phyloP scores from a whole-genome alignment of 768 basidiomycete species.

The Gloeophyllum trabeum region DNA sequence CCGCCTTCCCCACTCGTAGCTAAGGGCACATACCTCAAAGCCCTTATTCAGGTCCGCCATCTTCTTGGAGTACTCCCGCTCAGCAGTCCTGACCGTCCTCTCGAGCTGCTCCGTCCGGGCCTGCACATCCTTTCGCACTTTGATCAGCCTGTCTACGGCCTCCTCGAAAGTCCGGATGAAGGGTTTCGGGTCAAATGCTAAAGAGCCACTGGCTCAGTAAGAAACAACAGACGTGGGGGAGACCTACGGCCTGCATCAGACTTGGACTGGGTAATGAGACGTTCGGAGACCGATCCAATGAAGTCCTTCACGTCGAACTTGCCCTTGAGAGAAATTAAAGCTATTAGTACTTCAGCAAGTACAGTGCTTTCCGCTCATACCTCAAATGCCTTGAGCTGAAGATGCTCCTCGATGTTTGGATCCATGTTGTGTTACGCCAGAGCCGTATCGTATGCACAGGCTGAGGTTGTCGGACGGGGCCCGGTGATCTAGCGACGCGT shows the following conservation, averaged over 20 bases:
- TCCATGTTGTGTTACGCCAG: no score
- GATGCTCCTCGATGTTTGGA: slow-evolving; percentile 29
- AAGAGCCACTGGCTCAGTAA: neutral
- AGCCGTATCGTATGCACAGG: no score
- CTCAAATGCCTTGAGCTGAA: slow-evolving; percentile 45
- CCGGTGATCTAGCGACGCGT: no score
- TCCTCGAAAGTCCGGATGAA: slow-evolving; percentile 90
- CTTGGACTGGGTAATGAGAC: slow-evolving; percentile 78
- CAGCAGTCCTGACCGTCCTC: slow-evolving; percentile 77
- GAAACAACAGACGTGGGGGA: slow-evolving; percentile 9
- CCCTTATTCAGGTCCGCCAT: slow-evolving; percentile 88
- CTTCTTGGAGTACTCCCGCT: slow-evolving; percentile 89
- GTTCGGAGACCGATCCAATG: slow-evolving; percentile 77
- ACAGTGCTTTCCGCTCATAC: slow-evolving; percentile 17
- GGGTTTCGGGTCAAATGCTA: slow-evolving; percentile 91
- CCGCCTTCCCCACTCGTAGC: no score
- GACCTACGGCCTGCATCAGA: slow-evolving; percentile 69
- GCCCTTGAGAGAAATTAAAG: slow-evolving; percentile 31
- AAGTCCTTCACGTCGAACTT: slow-evolving; percentile 93
- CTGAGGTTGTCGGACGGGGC: no score
- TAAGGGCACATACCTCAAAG: slow-evolving; percentile 62
- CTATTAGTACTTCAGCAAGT: slow-evolving; percentile 6
- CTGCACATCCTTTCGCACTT: slow-evolving; percentile 84
- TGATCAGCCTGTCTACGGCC: slow-evolving; percentile 80
- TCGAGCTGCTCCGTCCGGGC: slow-evolving; percentile 86